Conservation (phyloP, 768 basidiomycete genomes). For the Hericium alpestre region DNA sequence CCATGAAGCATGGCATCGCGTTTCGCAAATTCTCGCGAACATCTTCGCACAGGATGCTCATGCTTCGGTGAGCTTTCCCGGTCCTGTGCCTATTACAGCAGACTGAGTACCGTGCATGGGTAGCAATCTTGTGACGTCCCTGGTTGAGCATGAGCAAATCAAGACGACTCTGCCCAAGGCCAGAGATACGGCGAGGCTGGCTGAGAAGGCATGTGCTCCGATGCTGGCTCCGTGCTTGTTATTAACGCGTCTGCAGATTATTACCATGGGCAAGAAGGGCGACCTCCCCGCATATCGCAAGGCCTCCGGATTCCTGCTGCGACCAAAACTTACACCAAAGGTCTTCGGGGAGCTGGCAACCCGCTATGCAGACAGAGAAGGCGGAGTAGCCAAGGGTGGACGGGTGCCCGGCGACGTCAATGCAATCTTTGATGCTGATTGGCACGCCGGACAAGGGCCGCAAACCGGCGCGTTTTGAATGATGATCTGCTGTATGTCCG, state of each 20-base stretch:
- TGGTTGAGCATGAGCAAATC: slow-evolving; percentile 92
- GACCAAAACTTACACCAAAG: slow-evolving; percentile 62
- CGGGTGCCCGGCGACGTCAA: slow-evolving; percentile 36
- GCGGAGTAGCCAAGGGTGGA: slow-evolving; percentile 34
- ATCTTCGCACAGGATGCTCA: slow-evolving; percentile 83
- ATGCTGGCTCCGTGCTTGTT: background rate
- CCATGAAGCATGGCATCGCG: slow-evolving; percentile 91
- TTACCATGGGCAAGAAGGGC: slow-evolving; percentile 85
- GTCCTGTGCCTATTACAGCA: background rate
- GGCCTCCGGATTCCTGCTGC: slow-evolving; percentile 73
- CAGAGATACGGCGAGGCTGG: slow-evolving; percentile 79
- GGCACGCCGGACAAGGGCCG: slow-evolving; percentile 34
- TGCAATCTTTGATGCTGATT: slow-evolving; percentile 38
- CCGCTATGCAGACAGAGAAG: slow-evolving; percentile 54
- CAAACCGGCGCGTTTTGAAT: background rate
- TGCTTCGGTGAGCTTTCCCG: slow-evolving; percentile 60
- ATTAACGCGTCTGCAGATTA: slow-evolving; percentile 43
- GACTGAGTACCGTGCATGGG: background rate
- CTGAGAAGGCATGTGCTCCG: slow-evolving; percentile 65
- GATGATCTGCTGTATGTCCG: background rate
- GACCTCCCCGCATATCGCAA: slow-evolving; percentile 55
- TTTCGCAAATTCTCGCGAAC: slow-evolving; percentile 89
- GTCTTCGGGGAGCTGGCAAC: slow-evolving; percentile 70
- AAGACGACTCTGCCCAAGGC: slow-evolving; percentile 95
- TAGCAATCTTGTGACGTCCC: slow-evolving; percentile 89